A percentile compares a stretch with the other conserved stretches of the same genome.
Evolutionary conservation across 768 basidiomycete species (phyloP).

Genomic region (Serpula lacrymans): DNA sequence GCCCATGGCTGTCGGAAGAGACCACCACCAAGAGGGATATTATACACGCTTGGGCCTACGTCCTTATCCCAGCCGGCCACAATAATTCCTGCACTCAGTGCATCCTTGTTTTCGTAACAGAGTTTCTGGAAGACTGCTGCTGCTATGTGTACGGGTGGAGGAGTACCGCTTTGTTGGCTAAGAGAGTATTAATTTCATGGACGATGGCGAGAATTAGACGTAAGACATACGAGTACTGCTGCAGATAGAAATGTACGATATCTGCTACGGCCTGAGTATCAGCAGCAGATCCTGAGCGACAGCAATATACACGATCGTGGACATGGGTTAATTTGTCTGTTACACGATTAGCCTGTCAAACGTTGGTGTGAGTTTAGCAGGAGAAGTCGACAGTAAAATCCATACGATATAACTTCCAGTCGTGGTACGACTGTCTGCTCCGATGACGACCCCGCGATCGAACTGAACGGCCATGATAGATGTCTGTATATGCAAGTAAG

Average conservation of each 20-base stretch:
- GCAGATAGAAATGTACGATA: slow-evolving; percentile 77
- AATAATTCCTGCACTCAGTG: slow-evolving; percentile 88
- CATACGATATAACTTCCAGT: slow-evolving; percentile 94
- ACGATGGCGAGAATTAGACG: slow-evolving; percentile 1
- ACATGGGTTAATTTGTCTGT: slow-evolving; percentile 97
- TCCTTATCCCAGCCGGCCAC: slow-evolving; percentile 98
- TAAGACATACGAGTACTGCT: slow-evolving; percentile 61
- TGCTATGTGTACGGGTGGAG: slow-evolving; percentile 78
- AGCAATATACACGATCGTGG: slow-evolving; percentile 98
- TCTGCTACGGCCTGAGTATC: slow-evolving; percentile 98
- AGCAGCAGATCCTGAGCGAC: slow-evolving; percentile 96
- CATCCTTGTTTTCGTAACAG: slow-evolving; percentile 94
- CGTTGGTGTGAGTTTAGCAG: slow-evolving; percentile 5
- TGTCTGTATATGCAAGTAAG: slow-evolving; percentile 51
- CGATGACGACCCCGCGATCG: slow-evolving; percentile 90
- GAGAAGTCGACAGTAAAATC: slow-evolving; percentile 3
- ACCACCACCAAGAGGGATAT: slow-evolving; percentile 95
- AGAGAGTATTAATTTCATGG: slow-evolving; percentile 2
- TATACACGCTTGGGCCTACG: slow-evolving; percentile 89
- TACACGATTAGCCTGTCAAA: slow-evolving; percentile 84
- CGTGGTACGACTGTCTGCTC: slow-evolving; percentile 96
- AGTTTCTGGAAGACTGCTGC: slow-evolving; percentile 82
- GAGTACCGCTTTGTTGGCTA: slow-evolving; percentile 56
- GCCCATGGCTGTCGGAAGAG: slow-evolving; percentile 98
- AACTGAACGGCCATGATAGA: slow-evolving; percentile 99